Evolutionary conservation across 257 asterid species (phyloP), one percentile per base, ranked within the genome.

Genomic region (Solanum peruvianum): DNA sequence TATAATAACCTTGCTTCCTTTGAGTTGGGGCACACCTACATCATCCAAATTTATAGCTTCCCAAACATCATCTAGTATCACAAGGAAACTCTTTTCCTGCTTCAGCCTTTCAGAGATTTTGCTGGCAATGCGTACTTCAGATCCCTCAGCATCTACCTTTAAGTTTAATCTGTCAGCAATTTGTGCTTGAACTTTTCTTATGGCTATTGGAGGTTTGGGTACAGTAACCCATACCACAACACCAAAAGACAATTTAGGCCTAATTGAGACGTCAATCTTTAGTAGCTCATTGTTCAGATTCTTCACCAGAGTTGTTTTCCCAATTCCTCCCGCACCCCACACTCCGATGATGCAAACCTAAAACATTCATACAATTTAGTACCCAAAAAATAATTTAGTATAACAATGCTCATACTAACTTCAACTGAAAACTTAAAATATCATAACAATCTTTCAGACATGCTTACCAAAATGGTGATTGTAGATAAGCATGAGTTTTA

Each of bases 41-140:
- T 39, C 0, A 67, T 82, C 84, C 37, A 87, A n/a, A 52, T 87
- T 21, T 25, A 87, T 83, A 11, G 62, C 84, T 12, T 82, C n/a
- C 89, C 89, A 83, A 49, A 87, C 87, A 83, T 87, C 83, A 87
- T 87, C 87, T 7, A 87, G 58, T 49, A 87, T 87, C 1, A 87
- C 52, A 75, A 87, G 87, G 66, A 83, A 83, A 7, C 73, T 8
- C 18, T 71, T 39, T 84, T 83, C 87, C 35, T 81, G 23, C 15
- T 42, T 33, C 14, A 87, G 70, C 58, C 86, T 87, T 47, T 87
- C 16, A 25, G 35, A 45, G 25, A 83, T 52, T 83, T 67, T 67
- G 39, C 73, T 6, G 11, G 73, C 37, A 67, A 5, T 67, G 0
- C 39, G 6, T 27, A 5, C 6, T 35, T 5, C 35, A 15, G 56